Evolutionary conservation across 768 basidiomycete species (phyloP), one percentile per base, ranked within the genome.

Genomic region (Hydnomerulius pinastri): DNA sequence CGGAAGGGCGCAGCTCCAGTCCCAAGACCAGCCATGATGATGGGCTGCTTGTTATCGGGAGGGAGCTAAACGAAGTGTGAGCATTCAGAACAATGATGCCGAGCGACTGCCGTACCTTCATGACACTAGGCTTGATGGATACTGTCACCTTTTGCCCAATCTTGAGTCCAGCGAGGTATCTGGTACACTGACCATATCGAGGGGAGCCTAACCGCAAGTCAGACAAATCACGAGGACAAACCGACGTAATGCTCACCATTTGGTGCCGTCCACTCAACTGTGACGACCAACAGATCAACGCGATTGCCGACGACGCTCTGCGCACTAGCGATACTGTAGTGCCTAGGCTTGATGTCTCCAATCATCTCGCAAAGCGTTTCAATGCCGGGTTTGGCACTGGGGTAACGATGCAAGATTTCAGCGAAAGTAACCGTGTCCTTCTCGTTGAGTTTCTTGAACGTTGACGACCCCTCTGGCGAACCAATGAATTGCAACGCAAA

Each of bases 1-100:
- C 97, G 92, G 89, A 99, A 99, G 20, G 97, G 97, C 10, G 97
- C 97, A 8, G 94, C 97, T 48, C 96, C 97, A 4, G 97, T 99
- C 42, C 97, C 97, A 25, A 99, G 85, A 57, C 97, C 97, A 28
- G 96, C 93, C 92, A 99, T 94, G 71, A 98, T 96, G 71, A 99
- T 78, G 32, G 97, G 97, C 64, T 96, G 94, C 39, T 76, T 80
- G 65, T 85, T 76, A 64, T 83, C 79, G 0, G 88, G 87, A 46
- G 97, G 97, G 5, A 98, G 77, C 90, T 93, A 56, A 36, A 41
- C 8, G 35, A 28, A 33, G 46, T 4, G 38, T 68, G 24, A 65
- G 57, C 20, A 46, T 12, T 27, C 30, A 23, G n/a, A 3, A 25
- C 40, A 20, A 0, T 13, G 18, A 11, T 30, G 20, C 46, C 15